Percentiles rank a stretch among this genome's conserved stretches.
phyloP scores from a whole-genome alignment of 2,329 filamentous ascomycete species.

The Leptographium lundbergii region DNA sequence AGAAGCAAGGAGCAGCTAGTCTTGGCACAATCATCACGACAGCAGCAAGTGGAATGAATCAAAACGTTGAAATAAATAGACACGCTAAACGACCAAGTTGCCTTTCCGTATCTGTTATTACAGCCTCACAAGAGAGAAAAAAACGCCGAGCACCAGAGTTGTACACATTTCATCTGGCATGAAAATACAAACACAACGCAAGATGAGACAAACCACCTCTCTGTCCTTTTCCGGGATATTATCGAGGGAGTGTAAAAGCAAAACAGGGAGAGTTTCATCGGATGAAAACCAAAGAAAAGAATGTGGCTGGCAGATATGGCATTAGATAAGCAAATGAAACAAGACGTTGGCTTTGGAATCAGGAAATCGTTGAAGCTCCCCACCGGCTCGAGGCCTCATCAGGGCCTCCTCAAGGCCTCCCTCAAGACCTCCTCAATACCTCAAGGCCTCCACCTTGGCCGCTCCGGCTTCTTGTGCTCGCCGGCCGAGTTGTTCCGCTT shows the following conservation, averaged over 20 bases:
- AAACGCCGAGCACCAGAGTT: background rate
- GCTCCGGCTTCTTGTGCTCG: constrained; percentile 23
- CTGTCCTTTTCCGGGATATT: background rate
- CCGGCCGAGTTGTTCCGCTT: constrained; percentile 26
- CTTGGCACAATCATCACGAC: background rate
- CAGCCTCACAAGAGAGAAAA: background rate
- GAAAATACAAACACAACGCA: background rate
- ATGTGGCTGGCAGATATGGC: background rate
- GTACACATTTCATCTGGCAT: background rate
- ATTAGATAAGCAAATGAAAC: background rate
- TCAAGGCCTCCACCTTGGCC: constrained; percentile 42
- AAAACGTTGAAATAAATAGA: background rate
- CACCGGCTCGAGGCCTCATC: too few relatives aligned
- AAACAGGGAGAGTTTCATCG: background rate
- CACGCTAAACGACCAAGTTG: background rate
- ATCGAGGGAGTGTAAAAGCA: background rate
- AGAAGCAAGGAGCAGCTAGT: too few relatives aligned
- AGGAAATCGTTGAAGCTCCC: too few relatives aligned
- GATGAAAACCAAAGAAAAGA: background rate
- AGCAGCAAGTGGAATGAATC: background rate
- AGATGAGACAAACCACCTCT: background rate
- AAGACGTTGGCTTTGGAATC: background rate
- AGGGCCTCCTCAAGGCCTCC: too few relatives aligned
- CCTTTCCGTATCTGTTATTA: background rate
- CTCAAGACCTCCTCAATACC: too few relatives aligned